Conservation (phyloP, 805 yeast species). For the Peterozyma toletana region DNA sequence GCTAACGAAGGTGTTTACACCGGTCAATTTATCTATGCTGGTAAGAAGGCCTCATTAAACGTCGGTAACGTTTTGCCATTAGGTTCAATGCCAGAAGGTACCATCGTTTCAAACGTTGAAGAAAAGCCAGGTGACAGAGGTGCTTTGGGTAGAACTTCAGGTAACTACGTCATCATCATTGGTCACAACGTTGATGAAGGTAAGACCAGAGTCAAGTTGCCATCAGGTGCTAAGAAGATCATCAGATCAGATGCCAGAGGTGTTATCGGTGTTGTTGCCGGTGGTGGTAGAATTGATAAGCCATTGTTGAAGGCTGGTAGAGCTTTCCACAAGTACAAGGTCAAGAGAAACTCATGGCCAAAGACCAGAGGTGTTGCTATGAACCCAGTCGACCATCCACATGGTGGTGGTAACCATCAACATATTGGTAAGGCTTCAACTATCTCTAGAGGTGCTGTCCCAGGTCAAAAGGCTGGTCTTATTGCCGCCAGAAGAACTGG, state of each 20-base stretch:
- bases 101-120: slow-evolving; percentile 96
- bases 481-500: slow-evolving; percentile 99
- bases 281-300: slow-evolving; percentile 99
- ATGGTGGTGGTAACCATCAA: slow-evolving; percentile 99
- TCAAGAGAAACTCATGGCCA: slow-evolving; percentile 99
- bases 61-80: slow-evolving; percentile 97
- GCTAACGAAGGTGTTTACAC: slow-evolving; percentile 99
- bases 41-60: slow-evolving; percentile 95
- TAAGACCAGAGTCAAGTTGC: slow-evolving; percentile 98
- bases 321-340: slow-evolving; percentile 99
- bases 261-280: slow-evolving; percentile 99
- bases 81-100: slow-evolving; percentile 98
- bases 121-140: slow-evolving; percentile 99
- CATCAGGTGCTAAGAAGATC: slow-evolving; percentile 98
- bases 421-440: slow-evolving; percentile 99
- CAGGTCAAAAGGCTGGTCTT: slow-evolving; percentile 99
- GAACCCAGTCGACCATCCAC: slow-evolving; percentile 99
- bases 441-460: slow-evolving; percentile 97
- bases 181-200: slow-evolving; percentile 99
- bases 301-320: slow-evolving; percentile 99
- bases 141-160: slow-evolving; percentile 99
- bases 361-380: slow-evolving; percentile 99
- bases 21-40: slow-evolving; percentile 98
- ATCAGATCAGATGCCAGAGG: slow-evolving; percentile 96
- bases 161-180: slow-evolving; percentile 97